These are phyloP conservation scores for Sarocladiaceae sp. DNA, from an alignment of 2,329 filamentous ascomycete genomes.

Conservation along the genomic window DNA sequence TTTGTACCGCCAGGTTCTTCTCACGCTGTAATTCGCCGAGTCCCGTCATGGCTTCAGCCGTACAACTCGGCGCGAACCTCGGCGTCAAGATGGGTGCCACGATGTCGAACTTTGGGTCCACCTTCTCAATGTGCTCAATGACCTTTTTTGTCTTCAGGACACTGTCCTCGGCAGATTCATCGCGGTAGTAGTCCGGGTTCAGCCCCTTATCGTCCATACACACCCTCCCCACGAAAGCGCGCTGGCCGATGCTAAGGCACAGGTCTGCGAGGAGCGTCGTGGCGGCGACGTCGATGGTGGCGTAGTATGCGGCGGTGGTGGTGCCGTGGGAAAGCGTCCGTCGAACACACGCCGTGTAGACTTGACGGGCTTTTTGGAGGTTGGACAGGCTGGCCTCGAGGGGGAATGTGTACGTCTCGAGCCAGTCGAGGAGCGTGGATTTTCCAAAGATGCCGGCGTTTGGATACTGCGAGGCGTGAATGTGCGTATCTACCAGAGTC, in stretches of 20 bases:
- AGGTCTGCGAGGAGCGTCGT: conserved; percentile 89
- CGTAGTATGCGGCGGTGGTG: conserved; percentile 91
- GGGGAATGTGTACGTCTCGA: conserved; percentile 91
- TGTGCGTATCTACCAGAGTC: conserved; percentile 70
- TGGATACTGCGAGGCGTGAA: conserved; percentile 91
- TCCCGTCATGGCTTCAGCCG: conserved; percentile 48
- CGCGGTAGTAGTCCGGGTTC: conserved; percentile 73
- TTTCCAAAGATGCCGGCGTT: conserved; percentile 93
- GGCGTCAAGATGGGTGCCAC: conserved; percentile 77
- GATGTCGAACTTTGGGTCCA: conserved; percentile 60
- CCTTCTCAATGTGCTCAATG: conserved; percentile 57
- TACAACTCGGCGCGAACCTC: conserved; percentile 60
- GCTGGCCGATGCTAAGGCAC: conserved; percentile 72
- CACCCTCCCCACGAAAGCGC: conserved; percentile 86
- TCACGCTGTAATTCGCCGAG: conserved; percentile 61
- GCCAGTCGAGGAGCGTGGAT: conserved; percentile 86
- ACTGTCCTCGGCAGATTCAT: conserved; percentile 56
- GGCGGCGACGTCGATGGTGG: conserved; percentile 76
- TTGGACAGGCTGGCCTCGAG: conserved; percentile 71
- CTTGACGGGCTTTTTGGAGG: conserved; percentile 54
- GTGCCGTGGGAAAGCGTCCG: conserved; percentile 85
- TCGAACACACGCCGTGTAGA: conserved; percentile 73
- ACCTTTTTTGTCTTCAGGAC: conserved; percentile 49
- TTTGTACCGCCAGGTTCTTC: conserved; percentile 67
- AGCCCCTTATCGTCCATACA: conserved; percentile 75